Evolutionary conservation across 1,139 yeast species (phyloP), one percentile per base, ranked within the genome.

Genomic region (Geotrichum phurueaensis): DNA sequence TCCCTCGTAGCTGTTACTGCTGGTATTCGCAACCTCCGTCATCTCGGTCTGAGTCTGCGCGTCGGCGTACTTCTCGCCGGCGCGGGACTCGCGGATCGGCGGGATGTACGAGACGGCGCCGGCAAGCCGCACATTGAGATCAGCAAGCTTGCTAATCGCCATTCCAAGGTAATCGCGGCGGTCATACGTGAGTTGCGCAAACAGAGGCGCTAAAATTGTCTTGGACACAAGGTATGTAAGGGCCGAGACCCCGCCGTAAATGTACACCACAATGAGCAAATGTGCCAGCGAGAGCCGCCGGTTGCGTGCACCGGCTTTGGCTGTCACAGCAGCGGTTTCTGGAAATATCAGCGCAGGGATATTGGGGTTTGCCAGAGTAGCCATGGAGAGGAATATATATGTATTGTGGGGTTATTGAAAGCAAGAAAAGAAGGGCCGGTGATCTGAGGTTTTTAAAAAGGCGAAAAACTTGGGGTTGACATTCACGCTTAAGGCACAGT

Each of bases 161-260:
- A 63, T 62, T 4, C 51, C 58, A n/a, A 73, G 71, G 59, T 71
- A 71, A 22, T 67, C 65, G n/a, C 70, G 65, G 27, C 77, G 69
- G 59, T 73, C 75, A 29, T 60, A 67, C 1, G 74, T 68, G 10
- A 75, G 71, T 63, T 75, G 76, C 23, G 66, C 68, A 52, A 72
- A 69, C 56, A 74, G 68, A 23, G 77, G 77, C 27, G 65, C 64
- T 20, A 74, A 61, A 13, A 74, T 65, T 54, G 73, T 67, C 63
- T 72, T 73, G 51, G 75, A 70, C 20, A 73, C 58, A 1, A 73
- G 54, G 18, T 71, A 73, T 1, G 70, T 53, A 22, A 71, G 60
- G 0, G 72, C 73, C 7, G 73, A 65, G 4, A 70, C 64, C 1
- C 77, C 77, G 1, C 76, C 77, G 61, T 71, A 74, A 4, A 69